These are phyloP conservation scores for Trichomonas tenax DNA, from an alignment of 208 protist genomes.

Conservation along the genomic window DNA sequence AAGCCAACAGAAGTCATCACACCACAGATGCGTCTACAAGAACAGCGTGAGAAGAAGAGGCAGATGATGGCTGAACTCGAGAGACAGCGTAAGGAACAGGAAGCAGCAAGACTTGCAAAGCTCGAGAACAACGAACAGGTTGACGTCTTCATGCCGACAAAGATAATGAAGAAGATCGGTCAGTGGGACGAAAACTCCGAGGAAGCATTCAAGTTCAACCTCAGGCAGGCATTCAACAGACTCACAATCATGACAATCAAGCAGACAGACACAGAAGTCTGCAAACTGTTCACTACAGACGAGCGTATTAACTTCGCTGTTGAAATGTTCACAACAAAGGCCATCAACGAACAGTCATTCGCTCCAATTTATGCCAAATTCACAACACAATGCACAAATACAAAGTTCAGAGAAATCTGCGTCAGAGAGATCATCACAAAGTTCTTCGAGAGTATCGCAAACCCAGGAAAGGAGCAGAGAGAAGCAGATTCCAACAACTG, in stretches of 20 bases:
- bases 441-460: not conserved
- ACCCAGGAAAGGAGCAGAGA: not conserved
- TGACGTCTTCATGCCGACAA: not conserved
- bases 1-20: not conserved
- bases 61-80: not conserved
- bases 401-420: not conserved
- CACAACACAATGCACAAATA: no score
- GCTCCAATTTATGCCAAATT: not conserved
- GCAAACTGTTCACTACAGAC: not conserved
- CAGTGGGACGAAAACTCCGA: not conserved
- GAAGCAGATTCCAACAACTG: not conserved
- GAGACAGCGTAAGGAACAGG: not conserved
- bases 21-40: not conserved
- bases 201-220: not conserved
- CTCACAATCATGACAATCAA: not conserved
- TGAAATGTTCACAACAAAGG: not conserved
- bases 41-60: not conserved
- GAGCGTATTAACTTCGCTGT: not conserved
- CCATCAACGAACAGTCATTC: not conserved
- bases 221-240: not conserved
- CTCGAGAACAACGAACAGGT: not conserved
- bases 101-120: not conserved
- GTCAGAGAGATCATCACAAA: not conserved
- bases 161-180: not conserved
- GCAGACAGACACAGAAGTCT: not conserved